Percentiles rank a stretch among this genome's conserved stretches.
Evolutionary conservation across 345 rosid species (phyloP).

Genomic region (Physaria fendleri): DNA sequence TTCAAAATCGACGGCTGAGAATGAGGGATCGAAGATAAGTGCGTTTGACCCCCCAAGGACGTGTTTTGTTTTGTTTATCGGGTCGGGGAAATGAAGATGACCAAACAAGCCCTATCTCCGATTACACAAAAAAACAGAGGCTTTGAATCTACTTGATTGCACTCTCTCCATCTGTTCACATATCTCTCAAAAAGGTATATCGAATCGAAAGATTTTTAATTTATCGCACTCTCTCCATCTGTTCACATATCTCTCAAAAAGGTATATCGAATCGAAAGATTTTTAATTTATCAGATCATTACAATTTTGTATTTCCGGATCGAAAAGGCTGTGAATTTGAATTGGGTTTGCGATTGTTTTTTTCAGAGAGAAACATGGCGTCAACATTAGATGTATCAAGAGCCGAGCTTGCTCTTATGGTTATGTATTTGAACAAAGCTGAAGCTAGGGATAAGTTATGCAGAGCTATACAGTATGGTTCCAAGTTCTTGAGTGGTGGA

Average conservation of each 20-base stretch:
- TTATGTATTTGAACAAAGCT: conserved; percentile 91
- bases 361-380: conserved; percentile 34
- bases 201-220: not conserved
- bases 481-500: conserved; percentile 81
- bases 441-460: conserved; percentile 99
- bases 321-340: not conserved
- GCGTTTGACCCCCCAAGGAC: conserved; percentile 9
- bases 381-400: conserved; percentile 77
- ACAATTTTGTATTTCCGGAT: too few relatives aligned
- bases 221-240: not conserved
- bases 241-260: conserved; percentile 6
- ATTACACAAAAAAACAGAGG: too few relatives aligned
- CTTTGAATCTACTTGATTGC: not conserved
- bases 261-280: not conserved
- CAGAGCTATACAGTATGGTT: conserved; percentile 98
- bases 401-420: conserved; percentile 82
- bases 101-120: conserved; percentile 61
- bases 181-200: conserved; percentile 14
- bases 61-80: conserved; percentile 36
- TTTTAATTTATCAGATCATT: not conserved
- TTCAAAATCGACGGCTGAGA: conserved; percentile 25
- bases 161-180: not conserved
- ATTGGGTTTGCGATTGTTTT: not conserved
- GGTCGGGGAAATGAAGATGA: conserved; percentile 42
- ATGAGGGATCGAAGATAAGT: not conserved